Evolutionary conservation across 257 asterid species (phyloP).

Genomic region (Vinca minor): DNA sequence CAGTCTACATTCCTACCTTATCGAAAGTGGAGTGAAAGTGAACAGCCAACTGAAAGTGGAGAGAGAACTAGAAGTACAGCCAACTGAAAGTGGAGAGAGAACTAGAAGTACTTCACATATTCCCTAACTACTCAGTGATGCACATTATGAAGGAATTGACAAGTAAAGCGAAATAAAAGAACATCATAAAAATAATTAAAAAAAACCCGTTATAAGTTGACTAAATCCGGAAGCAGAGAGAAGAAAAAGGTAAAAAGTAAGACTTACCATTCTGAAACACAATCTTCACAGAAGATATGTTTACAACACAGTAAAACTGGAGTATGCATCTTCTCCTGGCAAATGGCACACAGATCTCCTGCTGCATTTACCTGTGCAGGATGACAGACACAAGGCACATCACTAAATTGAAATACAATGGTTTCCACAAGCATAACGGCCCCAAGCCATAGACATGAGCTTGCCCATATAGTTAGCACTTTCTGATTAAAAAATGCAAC

Average conservation of each 20-base stretch:
- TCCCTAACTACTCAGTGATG: neutral
- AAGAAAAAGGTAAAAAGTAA: neutral
- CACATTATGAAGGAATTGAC: neutral
- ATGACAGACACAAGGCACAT: neutral
- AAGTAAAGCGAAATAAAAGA: neutral
- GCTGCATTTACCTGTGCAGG: constrained; percentile 48
- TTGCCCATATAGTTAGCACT: neutral
- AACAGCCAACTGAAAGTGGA: neutral
- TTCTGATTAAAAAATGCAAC: neutral
- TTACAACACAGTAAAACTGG: constrained; percentile 55
- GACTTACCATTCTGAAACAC: constrained; percentile 65
- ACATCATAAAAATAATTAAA: no score
- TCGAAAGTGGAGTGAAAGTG: neutral
- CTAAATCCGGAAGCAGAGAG: neutral
- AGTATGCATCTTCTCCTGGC: constrained; percentile 67
- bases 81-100: neutral
- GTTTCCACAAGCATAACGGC: no score
- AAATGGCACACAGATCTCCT: constrained; percentile 66
- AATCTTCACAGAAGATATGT: constrained; percentile 71
- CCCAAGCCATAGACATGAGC: neutral
- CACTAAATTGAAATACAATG: neutral
- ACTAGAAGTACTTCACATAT: neutral
- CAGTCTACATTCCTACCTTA: neutral
- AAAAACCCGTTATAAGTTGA: no score
- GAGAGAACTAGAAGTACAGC: no score